Percentiles rank a stretch among this genome's conserved stretches.
These are phyloP conservation scores for Penicillium rolfsii DNA, from an alignment of 2,329 filamentous ascomycete genomes.

Conservation along the genomic window DNA sequence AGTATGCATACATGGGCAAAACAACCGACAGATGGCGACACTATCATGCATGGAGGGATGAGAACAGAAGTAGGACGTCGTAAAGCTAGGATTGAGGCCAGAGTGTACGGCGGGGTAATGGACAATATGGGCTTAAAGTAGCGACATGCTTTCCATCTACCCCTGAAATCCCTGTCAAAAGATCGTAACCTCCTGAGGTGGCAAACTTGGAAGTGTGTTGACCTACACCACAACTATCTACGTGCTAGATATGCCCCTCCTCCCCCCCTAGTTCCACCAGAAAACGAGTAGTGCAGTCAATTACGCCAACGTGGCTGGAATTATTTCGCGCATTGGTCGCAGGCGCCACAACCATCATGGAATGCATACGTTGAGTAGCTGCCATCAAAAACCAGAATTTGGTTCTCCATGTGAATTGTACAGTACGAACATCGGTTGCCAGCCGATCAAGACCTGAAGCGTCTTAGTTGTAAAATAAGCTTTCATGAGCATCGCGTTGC, in stretches of 20 bases:
- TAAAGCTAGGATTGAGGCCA: not conserved
- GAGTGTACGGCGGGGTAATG: not conserved
- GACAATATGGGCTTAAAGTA: not conserved
- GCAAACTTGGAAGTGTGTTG: not conserved
- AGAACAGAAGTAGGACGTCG: not conserved
- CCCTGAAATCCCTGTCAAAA: not conserved
- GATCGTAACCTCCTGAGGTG: not conserved
- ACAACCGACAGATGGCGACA: not conserved
- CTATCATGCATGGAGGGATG: not conserved
- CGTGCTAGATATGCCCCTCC: not conserved
- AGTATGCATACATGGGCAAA: not conserved
- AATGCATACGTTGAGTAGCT: not conserved
- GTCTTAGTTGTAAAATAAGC: not conserved
- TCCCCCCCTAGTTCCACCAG: not conserved
- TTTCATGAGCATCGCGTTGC: not conserved
- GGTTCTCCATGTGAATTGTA: not conserved
- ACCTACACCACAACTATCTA: not conserved
- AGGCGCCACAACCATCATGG: not conserved
- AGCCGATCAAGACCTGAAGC: not conserved
- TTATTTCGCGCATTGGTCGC: constrained; percentile 5
- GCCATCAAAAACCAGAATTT: not conserved
- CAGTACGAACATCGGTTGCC: not conserved
- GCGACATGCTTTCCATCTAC: not conserved
- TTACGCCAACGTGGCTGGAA: not conserved
- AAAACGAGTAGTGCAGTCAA: not conserved